phyloP scores from a whole-genome alignment of 1,139 yeast species.

The Debaryomyces robertsiae region DNA sequence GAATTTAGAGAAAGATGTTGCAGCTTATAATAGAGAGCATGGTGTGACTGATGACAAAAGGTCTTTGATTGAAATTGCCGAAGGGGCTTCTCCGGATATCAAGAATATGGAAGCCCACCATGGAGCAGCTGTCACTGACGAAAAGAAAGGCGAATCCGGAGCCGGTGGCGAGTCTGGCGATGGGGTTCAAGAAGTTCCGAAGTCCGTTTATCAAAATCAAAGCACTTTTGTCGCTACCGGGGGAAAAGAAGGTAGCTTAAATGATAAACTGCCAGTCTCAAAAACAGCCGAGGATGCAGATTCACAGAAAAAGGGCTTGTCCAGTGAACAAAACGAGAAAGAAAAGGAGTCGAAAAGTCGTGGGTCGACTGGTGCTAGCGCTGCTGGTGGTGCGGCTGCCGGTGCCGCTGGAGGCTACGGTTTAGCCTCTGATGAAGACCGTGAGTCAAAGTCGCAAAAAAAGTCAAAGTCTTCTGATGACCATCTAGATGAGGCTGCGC shows the following conservation, averaged over 20 bases:
- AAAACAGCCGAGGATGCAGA: background rate
- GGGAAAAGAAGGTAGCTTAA: conserved; percentile 18
- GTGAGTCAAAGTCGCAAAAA: background rate
- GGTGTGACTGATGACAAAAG: conserved; percentile 28
- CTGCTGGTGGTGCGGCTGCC: conserved; percentile 11
- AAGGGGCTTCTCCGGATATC: conserved; percentile 25
- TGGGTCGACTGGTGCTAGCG: conserved; percentile 1
- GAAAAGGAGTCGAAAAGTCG: background rate
- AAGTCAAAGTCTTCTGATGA: background rate
- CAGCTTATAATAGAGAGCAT: conserved; percentile 31
- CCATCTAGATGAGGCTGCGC: background rate
- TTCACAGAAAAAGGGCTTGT: background rate
- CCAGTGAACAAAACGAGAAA: background rate
- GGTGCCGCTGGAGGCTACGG: conserved; percentile 10
- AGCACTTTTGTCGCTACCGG: conserved; percentile 19
- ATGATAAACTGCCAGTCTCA: conserved; percentile 4
- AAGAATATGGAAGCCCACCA: conserved; percentile 16
- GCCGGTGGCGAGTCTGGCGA: conserved; percentile 8
- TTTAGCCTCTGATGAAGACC: background rate
- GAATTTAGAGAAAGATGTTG: conserved; percentile 27
- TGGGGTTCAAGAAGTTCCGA: conserved; percentile 20
- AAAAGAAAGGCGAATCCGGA: conserved; percentile 2
- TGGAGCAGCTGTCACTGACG: conserved; percentile 12
- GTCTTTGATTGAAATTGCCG: conserved; percentile 34
- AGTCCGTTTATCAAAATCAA: conserved; percentile 13